Evolutionary conservation across 139 green algal species (phyloP).

Genomic region (Haematococcus sp.): DNA sequence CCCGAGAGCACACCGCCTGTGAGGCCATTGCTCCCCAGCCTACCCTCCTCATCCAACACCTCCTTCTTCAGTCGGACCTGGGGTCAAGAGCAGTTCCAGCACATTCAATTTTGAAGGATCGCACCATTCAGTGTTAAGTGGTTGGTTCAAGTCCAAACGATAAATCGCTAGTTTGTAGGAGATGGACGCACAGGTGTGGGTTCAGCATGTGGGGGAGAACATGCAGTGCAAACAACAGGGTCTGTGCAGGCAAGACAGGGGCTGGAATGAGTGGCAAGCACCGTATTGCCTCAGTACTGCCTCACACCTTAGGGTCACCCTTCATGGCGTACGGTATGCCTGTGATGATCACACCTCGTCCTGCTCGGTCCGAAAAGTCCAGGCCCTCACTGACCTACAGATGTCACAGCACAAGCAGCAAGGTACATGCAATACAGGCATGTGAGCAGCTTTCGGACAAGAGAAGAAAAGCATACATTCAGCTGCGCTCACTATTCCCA

Average conservation of each 20-base stretch:
- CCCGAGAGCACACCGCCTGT: constrained; percentile 43
- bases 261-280: too few relatives aligned
- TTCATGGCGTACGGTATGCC: constrained; percentile 89
- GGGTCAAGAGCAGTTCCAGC: neutral
- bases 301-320: constrained; percentile 40
- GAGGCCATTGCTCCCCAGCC: neutral
- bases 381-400: constrained; percentile 91
- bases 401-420: neutral
- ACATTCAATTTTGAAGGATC: too few relatives aligned
- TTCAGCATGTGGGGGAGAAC: too few relatives aligned
- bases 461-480: too few relatives aligned
- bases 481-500: too few relatives aligned
- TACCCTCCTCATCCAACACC: constrained; percentile 72
- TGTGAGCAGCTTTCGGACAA: too few relatives aligned
- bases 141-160: neutral
- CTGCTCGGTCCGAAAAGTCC: constrained; percentile 91
- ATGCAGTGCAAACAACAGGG: too few relatives aligned
- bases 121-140: neutral
- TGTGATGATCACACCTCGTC: constrained; percentile 90
- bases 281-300: too few relatives aligned
- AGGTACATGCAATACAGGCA: too few relatives aligned
- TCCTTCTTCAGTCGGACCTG: constrained; percentile 77
- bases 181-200: too few relatives aligned
- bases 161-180: too few relatives aligned
- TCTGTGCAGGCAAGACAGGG: too few relatives aligned